phyloP scores from a whole-genome alignment of 768 basidiomycete genomes.

The Rhodotorula sphaerocarpa region DNA sequence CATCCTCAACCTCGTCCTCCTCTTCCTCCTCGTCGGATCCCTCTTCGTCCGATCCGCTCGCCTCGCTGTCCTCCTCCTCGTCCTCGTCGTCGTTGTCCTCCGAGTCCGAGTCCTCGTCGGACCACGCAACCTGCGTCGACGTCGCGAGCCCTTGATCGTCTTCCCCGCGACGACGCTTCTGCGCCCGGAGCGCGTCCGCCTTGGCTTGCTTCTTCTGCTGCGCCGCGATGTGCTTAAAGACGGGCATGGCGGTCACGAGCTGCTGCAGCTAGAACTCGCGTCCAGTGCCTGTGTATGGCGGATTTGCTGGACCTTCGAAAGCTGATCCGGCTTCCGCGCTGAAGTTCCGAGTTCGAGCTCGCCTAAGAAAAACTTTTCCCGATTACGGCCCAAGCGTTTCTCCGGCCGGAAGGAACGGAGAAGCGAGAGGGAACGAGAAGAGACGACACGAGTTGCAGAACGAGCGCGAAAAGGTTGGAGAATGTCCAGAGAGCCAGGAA shows the following conservation, averaged over 20 bases:
- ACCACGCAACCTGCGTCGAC: slow-evolving; percentile 1
- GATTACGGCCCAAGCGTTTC: too few relatives aligned
- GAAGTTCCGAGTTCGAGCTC: too few relatives aligned
- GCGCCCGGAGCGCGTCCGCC: slow-evolving; percentile 16
- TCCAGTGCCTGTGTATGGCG: too few relatives aligned
- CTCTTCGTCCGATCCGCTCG: not conserved
- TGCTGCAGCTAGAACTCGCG: too few relatives aligned
- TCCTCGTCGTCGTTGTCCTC: not conserved
- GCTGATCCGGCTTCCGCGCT: too few relatives aligned
- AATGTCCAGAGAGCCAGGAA: too few relatives aligned
- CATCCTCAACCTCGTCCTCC: not conserved
- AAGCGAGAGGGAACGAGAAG: not conserved
- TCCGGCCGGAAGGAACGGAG: too few relatives aligned
- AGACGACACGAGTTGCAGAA: not conserved
- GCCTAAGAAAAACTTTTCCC: too few relatives aligned
- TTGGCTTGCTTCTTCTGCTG: slow-evolving; percentile 18
- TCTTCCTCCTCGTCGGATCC: slow-evolving; percentile 1
- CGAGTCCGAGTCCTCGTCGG: slow-evolving; percentile 7
- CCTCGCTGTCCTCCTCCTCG: not conserved
- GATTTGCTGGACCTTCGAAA: too few relatives aligned
- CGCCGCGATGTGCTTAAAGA: slow-evolving; percentile 24
- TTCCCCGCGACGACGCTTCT: slow-evolving; percentile 12
- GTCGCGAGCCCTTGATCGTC: not conserved
- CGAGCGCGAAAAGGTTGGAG: not conserved
- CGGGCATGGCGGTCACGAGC: slow-evolving; percentile 24